Conservation (phyloP, 176 grass and related monocot genomes). For the Avena sativa region DNA sequence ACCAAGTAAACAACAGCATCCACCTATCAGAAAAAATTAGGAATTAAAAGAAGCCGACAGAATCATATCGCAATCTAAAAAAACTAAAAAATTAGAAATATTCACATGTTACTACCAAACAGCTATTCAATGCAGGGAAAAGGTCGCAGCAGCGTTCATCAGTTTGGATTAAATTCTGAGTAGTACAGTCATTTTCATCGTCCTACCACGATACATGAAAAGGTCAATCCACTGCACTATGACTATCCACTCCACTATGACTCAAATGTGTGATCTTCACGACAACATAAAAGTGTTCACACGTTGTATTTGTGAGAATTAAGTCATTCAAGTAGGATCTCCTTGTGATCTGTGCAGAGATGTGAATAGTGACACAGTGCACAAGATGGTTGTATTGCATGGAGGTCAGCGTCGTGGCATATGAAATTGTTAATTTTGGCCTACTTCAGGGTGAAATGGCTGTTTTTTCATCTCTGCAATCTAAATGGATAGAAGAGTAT, state of each 20-base stretch:
- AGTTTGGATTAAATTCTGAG: background rate
- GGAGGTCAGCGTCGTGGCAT: background rate
- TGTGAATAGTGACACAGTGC: background rate
- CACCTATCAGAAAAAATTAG: conserved; percentile 41
- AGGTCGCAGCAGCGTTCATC: background rate
- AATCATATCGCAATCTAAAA: conserved; percentile 29
- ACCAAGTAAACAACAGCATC: conserved; percentile 66
- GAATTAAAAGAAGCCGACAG: conserved; percentile 11
- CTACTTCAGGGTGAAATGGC: background rate
- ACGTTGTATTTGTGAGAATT: background rate
- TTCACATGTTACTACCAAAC: background rate
- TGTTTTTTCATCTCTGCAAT: background rate
- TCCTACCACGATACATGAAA: background rate
- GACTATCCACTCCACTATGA: background rate
- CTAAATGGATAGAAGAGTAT: background rate
- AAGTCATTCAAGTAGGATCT: background rate
- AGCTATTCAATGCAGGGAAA: background rate
- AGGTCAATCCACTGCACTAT: background rate
- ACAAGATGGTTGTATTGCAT: background rate
- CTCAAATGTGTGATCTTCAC: conserved; percentile 6
- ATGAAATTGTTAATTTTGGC: background rate
- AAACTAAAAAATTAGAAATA: conserved; percentile 8
- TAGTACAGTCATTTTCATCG: background rate
- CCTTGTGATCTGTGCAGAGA: background rate
- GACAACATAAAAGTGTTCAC: background rate